phyloP scores from a whole-genome alignment of 176 grass and related monocot species.

The Poa pratensis region DNA sequence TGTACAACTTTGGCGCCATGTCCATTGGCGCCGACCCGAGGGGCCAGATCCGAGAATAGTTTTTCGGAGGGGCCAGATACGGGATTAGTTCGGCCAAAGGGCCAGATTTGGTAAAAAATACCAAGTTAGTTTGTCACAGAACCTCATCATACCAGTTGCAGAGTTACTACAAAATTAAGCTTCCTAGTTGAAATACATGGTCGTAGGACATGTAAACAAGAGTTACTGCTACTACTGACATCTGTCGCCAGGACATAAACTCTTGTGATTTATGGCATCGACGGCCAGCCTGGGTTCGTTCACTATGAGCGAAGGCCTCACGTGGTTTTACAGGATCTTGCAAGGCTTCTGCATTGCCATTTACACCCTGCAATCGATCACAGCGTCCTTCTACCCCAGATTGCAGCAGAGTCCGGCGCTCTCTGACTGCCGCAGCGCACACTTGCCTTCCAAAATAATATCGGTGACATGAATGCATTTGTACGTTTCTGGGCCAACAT shows the following conservation, averaged over 20 bases:
- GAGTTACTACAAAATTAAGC: background rate
- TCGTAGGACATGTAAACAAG: background rate
- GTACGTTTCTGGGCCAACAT: background rate
- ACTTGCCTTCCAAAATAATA: constrained; percentile 2
- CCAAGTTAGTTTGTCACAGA: background rate
- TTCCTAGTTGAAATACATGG: background rate
- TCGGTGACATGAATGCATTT: background rate
- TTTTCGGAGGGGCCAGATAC: no score
- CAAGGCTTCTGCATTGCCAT: constrained; percentile 3
- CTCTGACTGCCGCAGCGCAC: constrained; percentile 3
- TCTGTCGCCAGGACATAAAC: background rate
- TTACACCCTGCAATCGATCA: constrained; percentile 23
- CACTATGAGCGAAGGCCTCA: background rate
- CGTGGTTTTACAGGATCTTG: constrained; percentile 27
- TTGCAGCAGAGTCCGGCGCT: background rate
- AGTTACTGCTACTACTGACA: background rate
- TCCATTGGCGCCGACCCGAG: no score
- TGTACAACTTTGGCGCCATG: no score
- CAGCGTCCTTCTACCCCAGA: constrained; percentile 12
- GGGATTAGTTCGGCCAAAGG: no score
- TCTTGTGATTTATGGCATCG: background rate
- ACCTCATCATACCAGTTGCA: no score
- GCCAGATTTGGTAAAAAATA: no score
- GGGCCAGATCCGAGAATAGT: no score
- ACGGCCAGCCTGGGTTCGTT: constrained; percentile 16